Evolutionary conservation across 768 basidiomycete species (phyloP).

Genomic region (Phaeotremella skinneri): DNA sequence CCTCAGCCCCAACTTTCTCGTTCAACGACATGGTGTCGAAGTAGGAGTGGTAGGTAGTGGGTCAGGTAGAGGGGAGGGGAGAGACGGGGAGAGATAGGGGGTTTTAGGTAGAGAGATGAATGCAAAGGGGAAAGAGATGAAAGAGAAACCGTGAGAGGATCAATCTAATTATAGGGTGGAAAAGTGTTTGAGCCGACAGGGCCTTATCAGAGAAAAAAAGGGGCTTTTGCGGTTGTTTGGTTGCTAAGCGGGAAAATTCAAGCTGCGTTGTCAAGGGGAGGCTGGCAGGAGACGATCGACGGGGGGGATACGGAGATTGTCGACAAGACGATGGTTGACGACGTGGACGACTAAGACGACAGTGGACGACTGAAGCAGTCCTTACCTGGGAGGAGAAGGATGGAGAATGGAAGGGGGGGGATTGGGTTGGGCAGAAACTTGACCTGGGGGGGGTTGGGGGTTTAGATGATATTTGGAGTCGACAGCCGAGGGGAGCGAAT

Average conservation of each 20-base stretch:
- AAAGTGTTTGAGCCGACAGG: background rate
- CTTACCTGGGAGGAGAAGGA: no score
- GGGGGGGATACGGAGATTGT: no score
- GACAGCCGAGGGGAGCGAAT: no score
- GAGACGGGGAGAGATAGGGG: constrained; percentile 1
- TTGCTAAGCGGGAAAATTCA: background rate
- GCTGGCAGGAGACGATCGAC: background rate
- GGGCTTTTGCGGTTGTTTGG: background rate
- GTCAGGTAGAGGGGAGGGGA: background rate
- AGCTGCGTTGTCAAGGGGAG: background rate
- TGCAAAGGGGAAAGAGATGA: constrained; percentile 5
- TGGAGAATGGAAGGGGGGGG: no score
- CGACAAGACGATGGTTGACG: no score
- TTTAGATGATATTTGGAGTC: no score
- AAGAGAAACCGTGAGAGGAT: background rate
- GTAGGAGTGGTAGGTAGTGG: no score
- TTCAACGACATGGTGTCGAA: constrained; percentile 27
- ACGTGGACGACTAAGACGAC: no score
- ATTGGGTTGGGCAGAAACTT: no score
- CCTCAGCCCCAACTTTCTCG: constrained; percentile 41
- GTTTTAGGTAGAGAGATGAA: background rate
- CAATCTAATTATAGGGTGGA: background rate
- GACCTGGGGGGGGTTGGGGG: no score
- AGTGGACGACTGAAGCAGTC: no score
- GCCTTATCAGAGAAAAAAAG: constrained; percentile 1